Base-by-base conservation (phyloP, 208 protist genomes). In the Trypanosoma congolense region DNA sequence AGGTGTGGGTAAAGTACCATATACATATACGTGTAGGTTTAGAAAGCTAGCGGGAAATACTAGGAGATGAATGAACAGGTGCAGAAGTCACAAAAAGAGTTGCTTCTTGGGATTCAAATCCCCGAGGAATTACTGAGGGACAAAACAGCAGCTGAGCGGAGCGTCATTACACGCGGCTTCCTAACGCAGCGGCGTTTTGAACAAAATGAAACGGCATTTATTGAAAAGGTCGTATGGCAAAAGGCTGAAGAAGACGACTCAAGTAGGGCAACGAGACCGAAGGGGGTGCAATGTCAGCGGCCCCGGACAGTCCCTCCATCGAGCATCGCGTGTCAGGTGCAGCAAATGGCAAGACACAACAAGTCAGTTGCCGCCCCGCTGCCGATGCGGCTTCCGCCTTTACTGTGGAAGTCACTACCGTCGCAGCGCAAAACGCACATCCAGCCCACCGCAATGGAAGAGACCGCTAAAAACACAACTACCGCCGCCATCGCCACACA, bases 191-290 rank as follows among this genome's bases (percentile, higher is more conserved):
- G 59, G 31, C 77, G 89, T 24, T 70, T 93, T 45, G 75, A 84
- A 45, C 75, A 90, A 64, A 81, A 90, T 54, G 86, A 96, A 69
- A 57, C 60, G 9, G 67, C 82, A 21, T 38, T 57, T 41, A 70
- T 89, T 43, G 61, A 83, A 45, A 36, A 58, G 9, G 56, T 90
- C 2, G 76, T 76, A 2, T 48, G 69, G 70, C 66, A 83, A 54
- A 68, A 61, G 28, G 16, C 31, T 26, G 16, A 38, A 4, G 49
- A 56, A 18, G 22, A 22, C 19, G 31, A 24, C 4, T 14, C 26
- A 19, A 19, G 40, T 25, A 2, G 22, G 26, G 14, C 24, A 10
- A 12, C n/a, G 43, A 58, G 12, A 30, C 5, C 42, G 14, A 16
- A 50, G 16, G 14, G 21, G 24, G 21, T 19, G 21, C 40, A 21